Conservation (phyloP, 306 rosid species). For the Pterocarpus santalinus region DNA sequence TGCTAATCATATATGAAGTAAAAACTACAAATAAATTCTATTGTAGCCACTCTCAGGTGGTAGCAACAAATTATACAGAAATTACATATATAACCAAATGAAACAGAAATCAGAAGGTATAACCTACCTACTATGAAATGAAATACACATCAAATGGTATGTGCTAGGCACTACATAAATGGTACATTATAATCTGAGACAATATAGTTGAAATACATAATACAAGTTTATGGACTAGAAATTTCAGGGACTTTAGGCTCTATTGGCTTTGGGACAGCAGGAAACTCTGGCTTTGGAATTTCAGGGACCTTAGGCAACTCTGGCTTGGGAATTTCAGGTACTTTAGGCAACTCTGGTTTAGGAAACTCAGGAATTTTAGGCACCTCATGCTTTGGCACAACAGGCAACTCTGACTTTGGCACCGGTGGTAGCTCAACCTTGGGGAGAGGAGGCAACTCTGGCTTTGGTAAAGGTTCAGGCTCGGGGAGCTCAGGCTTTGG, state of each 20-base stretch:
- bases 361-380: neutral
- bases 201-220: no score
- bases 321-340: neutral
- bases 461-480: neutral
- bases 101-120: no score
- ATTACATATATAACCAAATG: no score
- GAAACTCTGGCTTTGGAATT: neutral
- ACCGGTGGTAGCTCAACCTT: neutral
- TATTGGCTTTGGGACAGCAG: neutral
- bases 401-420: neutral
- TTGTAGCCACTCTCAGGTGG: no score
- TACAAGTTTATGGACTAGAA: neutral
- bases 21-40: no score
- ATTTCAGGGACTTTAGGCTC: neutral
- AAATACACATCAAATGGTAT: no score
- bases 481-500: slow-evolving; percentile 32
- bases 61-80: no score
- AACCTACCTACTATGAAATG: no score
- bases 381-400: neutral
- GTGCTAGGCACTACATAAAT: no score
- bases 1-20: no score
- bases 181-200: no score
- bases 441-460: neutral
- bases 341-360: neutral
- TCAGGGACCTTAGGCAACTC: neutral